Evolutionary conservation across 2,329 filamentous ascomycete species (phyloP).

Genomic region (Passalora sequoiae): DNA sequence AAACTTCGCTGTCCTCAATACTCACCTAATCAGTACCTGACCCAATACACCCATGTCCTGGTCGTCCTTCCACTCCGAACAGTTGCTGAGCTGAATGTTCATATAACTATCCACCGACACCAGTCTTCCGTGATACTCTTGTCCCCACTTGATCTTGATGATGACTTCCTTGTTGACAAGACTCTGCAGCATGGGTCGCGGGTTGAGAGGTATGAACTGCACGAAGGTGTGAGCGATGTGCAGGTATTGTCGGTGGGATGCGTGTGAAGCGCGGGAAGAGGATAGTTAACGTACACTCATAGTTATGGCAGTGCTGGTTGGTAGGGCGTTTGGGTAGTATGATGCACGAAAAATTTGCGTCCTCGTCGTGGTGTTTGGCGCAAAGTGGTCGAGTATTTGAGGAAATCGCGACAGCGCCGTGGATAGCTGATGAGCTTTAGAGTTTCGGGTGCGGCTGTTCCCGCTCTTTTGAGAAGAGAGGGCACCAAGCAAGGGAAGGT

Average conservation of each 20-base stretch:
- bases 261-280: background rate
- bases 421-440: no score
- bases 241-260: conserved; percentile 2
- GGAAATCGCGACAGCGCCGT: conserved; percentile 3
- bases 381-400: background rate
- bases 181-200: conserved; percentile 89
- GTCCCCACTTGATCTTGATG: conserved; percentile 94
- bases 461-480: no score
- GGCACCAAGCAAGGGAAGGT: no score
- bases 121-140: conserved; percentile 92
- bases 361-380: background rate
- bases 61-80: conserved; percentile 86
- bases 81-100: conserved; percentile 90
- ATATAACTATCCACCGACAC: conserved; percentile 97
- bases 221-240: no score
- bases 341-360: no score
- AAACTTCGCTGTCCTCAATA: background rate
- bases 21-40: conserved; percentile 83
- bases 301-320: conserved; percentile 18
- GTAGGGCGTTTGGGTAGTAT: conserved; percentile 1
- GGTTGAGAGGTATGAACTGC: conserved; percentile 84
- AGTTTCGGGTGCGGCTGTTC: no score
- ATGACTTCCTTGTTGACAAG: conserved; percentile 90
- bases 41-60: conserved; percentile 80
- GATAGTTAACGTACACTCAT: conserved; percentile 23